A percentile compares a stretch with the other conserved stretches of the same genome.
phyloP scores from a whole-genome alignment of 257 asterid species.

The Plantago ovata region DNA sequence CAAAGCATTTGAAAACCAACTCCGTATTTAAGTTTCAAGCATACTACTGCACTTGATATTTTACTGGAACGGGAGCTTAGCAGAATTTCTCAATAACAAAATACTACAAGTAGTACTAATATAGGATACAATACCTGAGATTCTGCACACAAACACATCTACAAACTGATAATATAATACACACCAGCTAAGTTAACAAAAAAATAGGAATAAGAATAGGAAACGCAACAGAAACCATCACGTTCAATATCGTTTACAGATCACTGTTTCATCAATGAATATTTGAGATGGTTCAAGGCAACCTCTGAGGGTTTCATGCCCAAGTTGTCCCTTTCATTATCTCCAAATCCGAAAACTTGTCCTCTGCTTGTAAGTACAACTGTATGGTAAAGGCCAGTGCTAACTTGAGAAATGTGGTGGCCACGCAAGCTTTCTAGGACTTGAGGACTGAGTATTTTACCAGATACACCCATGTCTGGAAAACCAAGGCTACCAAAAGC shows the following conservation, averaged over 20 bases:
- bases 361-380: constrained; percentile 64
- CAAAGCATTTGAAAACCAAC: no score
- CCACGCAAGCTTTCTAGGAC: constrained; percentile 55
- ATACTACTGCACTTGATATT: no score
- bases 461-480: constrained; percentile 53
- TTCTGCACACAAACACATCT: neutral
- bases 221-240: neutral
- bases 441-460: constrained; percentile 51
- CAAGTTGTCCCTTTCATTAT: constrained; percentile 83
- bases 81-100: no score
- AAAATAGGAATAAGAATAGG: neutral
- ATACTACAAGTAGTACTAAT: no score
- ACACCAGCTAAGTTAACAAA: neutral
- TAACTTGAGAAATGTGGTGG: constrained; percentile 69
- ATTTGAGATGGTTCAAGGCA: constrained; percentile 69
- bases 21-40: no score
- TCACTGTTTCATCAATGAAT: constrained; percentile 22
- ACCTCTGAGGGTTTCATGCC: constrained; percentile 60
- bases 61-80: no score
- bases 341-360: constrained; percentile 67
- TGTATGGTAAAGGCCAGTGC: constrained; percentile 82
- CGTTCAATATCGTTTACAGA: neutral
- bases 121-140: no score
- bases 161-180: neutral
- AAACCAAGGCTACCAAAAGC: constrained; percentile 85